Evolutionary conservation across 495 filamentous ascomycete genomes (phyloP).

Genomic region (Penicillium pancosmium): DNA sequence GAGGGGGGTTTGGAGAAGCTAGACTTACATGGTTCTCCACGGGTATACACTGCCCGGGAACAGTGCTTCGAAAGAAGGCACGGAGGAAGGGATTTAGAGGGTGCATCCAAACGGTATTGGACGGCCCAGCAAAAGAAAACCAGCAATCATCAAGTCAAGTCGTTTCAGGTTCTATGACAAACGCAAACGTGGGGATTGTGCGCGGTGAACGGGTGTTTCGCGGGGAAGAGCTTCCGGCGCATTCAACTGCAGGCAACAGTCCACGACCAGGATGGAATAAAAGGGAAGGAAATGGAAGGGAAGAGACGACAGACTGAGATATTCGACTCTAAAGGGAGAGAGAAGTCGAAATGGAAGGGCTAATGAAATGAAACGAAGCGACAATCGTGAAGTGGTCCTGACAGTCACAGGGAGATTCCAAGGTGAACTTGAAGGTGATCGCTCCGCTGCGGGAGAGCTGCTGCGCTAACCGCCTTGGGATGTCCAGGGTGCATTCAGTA

Average conservation of each 20-base stretch:
- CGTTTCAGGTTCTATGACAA: constrained; percentile 12
- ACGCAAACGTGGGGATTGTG: constrained; percentile 24
- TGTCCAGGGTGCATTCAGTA: constrained; percentile 4
- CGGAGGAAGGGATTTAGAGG: constrained; percentile 97
- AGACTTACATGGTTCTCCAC: constrained; percentile 79
- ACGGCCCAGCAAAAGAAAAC: constrained; percentile 43
- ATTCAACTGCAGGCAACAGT: constrained; percentile 37
- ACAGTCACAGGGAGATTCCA: constrained; percentile 19
- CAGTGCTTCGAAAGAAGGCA: constrained; percentile 96
- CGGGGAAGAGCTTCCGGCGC: constrained; percentile 43
- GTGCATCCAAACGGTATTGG: constrained; percentile 83
- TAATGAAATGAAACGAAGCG: neutral
- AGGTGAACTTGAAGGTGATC: constrained; percentile 30
- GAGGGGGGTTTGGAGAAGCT: constrained; percentile 8
- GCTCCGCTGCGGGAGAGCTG: constrained; percentile 32
- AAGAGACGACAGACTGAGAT: neutral
- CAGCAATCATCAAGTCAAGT: constrained; percentile 49
- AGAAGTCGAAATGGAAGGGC: too few species aligned
- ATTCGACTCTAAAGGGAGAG: too few species aligned
- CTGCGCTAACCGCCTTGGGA: constrained; percentile 31
- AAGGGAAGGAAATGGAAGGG: neutral
- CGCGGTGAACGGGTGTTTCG: constrained; percentile 33
- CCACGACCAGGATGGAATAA: neutral
- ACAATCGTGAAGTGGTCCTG: too few species aligned
- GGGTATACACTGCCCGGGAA: constrained; percentile 90